Evolutionary conservation across 2,329 filamentous ascomycete genomes (phyloP).

Genomic region (Didymella sp.): DNA sequence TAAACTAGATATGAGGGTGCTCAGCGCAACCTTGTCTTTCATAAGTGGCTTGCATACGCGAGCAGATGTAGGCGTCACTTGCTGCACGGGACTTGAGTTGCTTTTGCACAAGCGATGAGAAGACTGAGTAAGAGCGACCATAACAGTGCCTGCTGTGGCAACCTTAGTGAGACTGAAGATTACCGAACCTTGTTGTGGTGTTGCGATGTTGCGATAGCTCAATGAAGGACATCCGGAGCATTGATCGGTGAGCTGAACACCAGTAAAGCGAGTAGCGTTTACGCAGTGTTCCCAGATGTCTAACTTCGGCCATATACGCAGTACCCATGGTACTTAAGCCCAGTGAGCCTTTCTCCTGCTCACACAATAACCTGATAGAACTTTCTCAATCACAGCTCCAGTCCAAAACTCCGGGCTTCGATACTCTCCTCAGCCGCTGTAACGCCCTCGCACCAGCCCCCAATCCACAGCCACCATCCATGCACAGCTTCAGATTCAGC

Average conservation of each 20-base stretch:
- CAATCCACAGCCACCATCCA: neutral
- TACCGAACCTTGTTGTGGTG: too few relatives aligned
- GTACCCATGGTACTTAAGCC: neutral
- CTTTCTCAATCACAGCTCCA: neutral
- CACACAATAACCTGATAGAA: neutral
- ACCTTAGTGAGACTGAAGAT: neutral
- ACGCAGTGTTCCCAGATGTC: neutral
- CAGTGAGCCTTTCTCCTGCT: too few relatives aligned
- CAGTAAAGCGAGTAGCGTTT: too few relatives aligned
- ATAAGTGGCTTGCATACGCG: neutral
- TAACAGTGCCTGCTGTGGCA: neutral
- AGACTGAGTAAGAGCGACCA: neutral
- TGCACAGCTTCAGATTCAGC: conserved; percentile 6
- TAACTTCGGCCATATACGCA: neutral
- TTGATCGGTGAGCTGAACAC: neutral
- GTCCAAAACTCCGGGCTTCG: too few relatives aligned
- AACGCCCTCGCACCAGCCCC: neutral
- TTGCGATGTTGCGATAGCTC: neutral
- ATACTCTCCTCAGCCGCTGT: too few relatives aligned
- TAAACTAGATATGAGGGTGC: neutral
- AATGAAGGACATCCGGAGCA: neutral
- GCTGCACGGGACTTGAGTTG: neutral
- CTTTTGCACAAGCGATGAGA: conserved; percentile 3
- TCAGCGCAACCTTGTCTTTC: neutral
- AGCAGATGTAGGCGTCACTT: neutral